Evolutionary conservation across 257 asterid genomes (phyloP).

Genomic region (Fraxinus excelsior): DNA sequence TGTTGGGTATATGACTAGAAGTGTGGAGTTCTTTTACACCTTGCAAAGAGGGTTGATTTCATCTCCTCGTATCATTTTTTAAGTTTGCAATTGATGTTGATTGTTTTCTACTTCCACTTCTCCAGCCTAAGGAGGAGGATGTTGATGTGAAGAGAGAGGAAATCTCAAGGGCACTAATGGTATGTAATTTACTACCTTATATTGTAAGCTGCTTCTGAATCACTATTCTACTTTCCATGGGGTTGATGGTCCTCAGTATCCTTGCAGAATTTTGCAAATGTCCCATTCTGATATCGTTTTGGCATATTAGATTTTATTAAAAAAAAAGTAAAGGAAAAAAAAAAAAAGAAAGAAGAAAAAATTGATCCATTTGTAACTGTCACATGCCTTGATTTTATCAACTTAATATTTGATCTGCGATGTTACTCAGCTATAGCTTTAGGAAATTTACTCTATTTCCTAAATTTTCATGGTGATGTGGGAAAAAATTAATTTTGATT

Average conservation of each 20-base stretch:
- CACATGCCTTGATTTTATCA: slow-evolving; percentile 9
- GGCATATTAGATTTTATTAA: background rate
- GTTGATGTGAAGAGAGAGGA: slow-evolving; percentile 66
- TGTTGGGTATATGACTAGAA: slow-evolving; percentile 10
- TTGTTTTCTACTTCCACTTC: slow-evolving; percentile 32
- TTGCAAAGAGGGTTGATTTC: slow-evolving; percentile 17
- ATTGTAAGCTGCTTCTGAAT: slow-evolving; percentile 22
- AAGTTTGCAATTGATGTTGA: slow-evolving; percentile 26
- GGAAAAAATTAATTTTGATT: slow-evolving; percentile 16
- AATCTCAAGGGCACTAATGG: slow-evolving; percentile 88
- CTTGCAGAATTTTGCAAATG: slow-evolving; percentile 14
- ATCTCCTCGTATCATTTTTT: background rate
- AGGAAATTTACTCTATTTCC: background rate
- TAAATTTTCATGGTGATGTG: slow-evolving; percentile 11
- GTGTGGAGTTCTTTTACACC: slow-evolving; percentile 18
- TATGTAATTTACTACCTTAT: slow-evolving; percentile 39
- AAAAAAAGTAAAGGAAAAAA: no score
- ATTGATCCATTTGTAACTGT: background rate
- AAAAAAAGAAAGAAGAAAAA: no score
- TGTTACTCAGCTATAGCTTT: background rate
- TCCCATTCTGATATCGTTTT: background rate
- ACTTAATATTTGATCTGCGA: slow-evolving; percentile 17
- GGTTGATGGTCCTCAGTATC: slow-evolving; percentile 18
- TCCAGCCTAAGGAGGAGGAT: slow-evolving; percentile 71
- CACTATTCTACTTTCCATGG: slow-evolving; percentile 20